Conservation (phyloP, 169 alveolate species). For the Ophryocystis elektroscirrha region DNA sequence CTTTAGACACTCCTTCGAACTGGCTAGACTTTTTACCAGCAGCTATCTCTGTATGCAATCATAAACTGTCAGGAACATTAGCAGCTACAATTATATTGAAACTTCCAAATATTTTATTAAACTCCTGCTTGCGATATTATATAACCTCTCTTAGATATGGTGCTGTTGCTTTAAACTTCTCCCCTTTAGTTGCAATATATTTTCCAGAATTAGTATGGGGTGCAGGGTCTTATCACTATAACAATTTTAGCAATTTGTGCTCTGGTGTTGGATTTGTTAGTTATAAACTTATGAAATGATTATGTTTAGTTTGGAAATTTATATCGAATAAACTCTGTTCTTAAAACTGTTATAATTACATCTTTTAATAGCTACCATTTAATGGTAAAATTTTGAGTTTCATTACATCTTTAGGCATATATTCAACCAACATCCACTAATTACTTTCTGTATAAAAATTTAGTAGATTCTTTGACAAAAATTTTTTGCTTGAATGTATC, state of each 20-base stretch:
- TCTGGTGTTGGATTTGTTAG: conserved; percentile 16
- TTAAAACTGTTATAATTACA: too few species aligned
- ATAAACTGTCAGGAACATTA: conserved; percentile 7
- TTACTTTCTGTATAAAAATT: too few species aligned
- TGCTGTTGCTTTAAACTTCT: conserved; percentile 4
- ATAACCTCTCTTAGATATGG: conserved; percentile 7
- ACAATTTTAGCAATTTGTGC: background rate
- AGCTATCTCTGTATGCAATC: conserved; percentile 6
- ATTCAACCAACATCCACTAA: too few species aligned
- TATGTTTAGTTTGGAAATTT: too few species aligned
- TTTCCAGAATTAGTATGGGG: conserved; percentile 17
- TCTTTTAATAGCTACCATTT: too few species aligned
- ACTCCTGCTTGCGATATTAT: background rate
- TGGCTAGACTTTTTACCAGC: conserved; percentile 7
- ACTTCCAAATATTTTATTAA: background rate
- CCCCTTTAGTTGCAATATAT: conserved; percentile 2
- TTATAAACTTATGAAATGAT: too few species aligned
- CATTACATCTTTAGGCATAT: too few species aligned
- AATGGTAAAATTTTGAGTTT: too few species aligned
- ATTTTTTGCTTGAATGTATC: too few species aligned
- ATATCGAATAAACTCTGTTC: too few species aligned
- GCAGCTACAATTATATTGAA: conserved; percentile 6
- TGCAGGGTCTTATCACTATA: conserved; percentile 4
- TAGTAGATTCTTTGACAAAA: too few species aligned
- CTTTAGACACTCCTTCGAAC: conserved; percentile 11